A percentile compares a stretch with the other conserved stretches of the same genome.
These are phyloP conservation scores for Tetradesmus lagerheimii DNA, from an alignment of 139 green algal genomes.

Conservation along the genomic window DNA sequence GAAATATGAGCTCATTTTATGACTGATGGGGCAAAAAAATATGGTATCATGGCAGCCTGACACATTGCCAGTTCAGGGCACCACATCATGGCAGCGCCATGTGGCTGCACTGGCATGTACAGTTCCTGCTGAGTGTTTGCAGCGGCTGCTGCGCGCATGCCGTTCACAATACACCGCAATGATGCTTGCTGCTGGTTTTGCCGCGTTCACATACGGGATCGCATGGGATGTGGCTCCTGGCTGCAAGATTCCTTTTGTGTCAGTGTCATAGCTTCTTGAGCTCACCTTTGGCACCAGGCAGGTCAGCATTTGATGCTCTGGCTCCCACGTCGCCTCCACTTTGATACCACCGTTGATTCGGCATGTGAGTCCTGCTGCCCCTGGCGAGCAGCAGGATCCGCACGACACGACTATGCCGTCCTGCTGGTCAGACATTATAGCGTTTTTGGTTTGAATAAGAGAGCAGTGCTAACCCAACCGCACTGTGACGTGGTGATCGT, in stretches of 20 bases:
- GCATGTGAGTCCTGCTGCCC: background rate
- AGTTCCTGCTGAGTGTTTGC: background rate
- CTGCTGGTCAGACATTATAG: background rate
- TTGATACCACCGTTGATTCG: background rate
- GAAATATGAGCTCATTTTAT: no score
- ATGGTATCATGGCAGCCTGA: no score
- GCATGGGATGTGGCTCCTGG: background rate
- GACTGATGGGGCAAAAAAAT: no score
- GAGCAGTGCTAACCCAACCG: no score
- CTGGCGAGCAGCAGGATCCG: background rate
- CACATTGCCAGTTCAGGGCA: no score
- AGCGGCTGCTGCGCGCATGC: background rate
- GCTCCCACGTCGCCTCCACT: background rate
- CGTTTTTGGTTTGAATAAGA: no score
- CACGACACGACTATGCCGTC: background rate
- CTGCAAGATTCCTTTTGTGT: background rate
- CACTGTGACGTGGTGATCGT: no score
- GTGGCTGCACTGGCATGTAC: background rate
- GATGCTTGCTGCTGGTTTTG: background rate
- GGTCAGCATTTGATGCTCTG: background rate
- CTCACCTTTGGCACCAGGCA: constrained; percentile 6
- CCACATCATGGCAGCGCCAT: background rate
- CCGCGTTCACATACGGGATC: no score
- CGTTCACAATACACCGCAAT: background rate
- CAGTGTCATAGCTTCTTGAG: background rate